Conservation (phyloP, 352 stramenopile species). For the Aphanomyces invadans region DNA sequence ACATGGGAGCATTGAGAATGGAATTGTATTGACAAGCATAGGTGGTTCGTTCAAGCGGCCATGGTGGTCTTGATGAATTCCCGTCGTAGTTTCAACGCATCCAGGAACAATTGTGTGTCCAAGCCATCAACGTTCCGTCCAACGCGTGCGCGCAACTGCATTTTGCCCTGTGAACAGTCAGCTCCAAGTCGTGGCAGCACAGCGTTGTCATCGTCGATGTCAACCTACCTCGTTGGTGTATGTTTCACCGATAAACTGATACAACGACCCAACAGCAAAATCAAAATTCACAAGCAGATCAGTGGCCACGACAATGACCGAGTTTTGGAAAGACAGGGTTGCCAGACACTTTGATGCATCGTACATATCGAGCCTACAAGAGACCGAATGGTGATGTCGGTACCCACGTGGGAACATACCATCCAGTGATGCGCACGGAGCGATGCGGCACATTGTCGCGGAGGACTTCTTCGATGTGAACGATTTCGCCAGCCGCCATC, state of each 20-base stretch:
- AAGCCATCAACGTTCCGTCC: conserved; percentile 69
- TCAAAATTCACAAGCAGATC: conserved; percentile 42
- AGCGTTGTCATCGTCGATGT: background rate
- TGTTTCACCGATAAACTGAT: conserved; percentile 78
- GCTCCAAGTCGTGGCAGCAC: too few relatives aligned
- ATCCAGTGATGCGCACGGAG: conserved; percentile 66
- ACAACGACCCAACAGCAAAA: conserved; percentile 64
- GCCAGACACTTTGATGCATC: conserved; percentile 44
- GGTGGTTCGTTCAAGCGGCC: conserved; percentile 4
- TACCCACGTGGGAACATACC: conserved; percentile 33
- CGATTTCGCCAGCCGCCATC: conserved; percentile 46
- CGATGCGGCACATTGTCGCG: conserved; percentile 55
- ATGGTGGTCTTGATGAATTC: conserved; percentile 51
- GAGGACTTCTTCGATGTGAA: conserved; percentile 74
- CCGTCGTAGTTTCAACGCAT: conserved; percentile 58
- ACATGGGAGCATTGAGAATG: too few relatives aligned
- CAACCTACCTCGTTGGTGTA: conserved; percentile 29
- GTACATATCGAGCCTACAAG: conserved; percentile 45
- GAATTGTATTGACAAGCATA: too few relatives aligned
- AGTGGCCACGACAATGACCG: conserved; percentile 58
- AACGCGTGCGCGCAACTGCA: conserved; percentile 61
- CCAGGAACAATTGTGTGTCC: conserved; percentile 70
- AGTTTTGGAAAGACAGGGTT: conserved; percentile 55
- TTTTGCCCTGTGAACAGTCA: conserved; percentile 26
- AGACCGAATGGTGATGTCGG: background rate